These are phyloP conservation scores for Syzygium grande DNA, from an alignment of 345 rosid genomes.

Conservation along the genomic window DNA sequence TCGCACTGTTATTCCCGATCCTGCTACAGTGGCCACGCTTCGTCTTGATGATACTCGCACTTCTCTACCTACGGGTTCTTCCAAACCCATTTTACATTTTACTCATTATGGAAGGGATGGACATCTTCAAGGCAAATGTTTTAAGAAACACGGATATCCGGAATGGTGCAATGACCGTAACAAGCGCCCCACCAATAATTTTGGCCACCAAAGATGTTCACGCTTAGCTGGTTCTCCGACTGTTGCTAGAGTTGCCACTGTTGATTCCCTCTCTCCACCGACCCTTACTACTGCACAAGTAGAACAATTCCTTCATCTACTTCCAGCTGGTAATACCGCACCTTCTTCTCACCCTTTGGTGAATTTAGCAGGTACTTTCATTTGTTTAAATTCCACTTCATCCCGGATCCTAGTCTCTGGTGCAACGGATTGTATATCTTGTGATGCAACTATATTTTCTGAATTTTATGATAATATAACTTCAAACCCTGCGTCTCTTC, in stretches of 20 bases:
- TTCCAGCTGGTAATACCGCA: fast-evolving
- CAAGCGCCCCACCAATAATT: not conserved
- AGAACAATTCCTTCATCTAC: not conserved
- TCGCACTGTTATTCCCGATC: not conserved
- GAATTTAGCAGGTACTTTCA: not conserved
- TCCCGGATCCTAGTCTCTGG: not conserved
- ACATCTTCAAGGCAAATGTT: not conserved
- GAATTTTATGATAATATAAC: not conserved
- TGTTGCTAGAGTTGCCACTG: not conserved
- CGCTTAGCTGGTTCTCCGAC: not conserved
- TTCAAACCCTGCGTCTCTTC: no score
- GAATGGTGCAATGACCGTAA: not conserved
- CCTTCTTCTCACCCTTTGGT: not conserved
- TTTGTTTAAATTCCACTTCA: not conserved
- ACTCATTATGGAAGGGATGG: not conserved
- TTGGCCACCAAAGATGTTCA: not conserved
- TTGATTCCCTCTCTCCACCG: no score
- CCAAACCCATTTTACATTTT: not conserved
- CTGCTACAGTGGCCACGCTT: not conserved
- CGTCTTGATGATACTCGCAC: not conserved
- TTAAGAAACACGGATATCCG: not conserved
- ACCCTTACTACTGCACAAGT: not conserved
- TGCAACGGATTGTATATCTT: not conserved
- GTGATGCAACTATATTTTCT: not conserved
- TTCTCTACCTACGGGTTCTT: not conserved